Conservation (phyloP, 2,329 filamentous ascomycete genomes). For the Dryadomyces quercivorus region DNA sequence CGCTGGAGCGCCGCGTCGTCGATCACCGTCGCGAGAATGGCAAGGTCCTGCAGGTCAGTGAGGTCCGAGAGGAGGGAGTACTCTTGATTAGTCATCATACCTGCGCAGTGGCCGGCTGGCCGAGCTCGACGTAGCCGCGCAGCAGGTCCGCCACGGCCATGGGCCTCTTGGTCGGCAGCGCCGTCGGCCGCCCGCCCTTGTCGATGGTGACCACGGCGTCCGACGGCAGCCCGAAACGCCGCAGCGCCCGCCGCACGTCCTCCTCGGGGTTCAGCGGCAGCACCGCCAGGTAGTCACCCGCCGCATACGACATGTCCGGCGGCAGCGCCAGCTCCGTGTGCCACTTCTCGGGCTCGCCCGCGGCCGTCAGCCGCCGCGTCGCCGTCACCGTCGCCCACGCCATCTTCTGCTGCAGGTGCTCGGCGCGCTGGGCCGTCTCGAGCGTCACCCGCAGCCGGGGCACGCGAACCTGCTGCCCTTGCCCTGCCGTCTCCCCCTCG, state of each 20-base stretch:
- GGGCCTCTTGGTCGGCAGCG: constrained; percentile 40
- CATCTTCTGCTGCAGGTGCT: constrained; percentile 44
- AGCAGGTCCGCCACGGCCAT: constrained; percentile 53
- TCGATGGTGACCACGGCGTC: constrained; percentile 52
- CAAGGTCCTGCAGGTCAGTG: constrained; percentile 20
- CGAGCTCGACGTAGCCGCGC: constrained; percentile 58
- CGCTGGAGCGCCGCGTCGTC: too few relatives aligned
- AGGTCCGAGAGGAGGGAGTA: background rate
- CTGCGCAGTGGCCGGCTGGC: constrained; percentile 56
- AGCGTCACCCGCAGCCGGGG: constrained; percentile 32
- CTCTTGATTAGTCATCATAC: constrained; percentile 18
- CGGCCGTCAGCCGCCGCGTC: constrained; percentile 34
- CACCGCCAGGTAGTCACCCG: constrained; percentile 65
- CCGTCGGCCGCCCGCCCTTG: constrained; percentile 30
- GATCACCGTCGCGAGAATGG: constrained; percentile 13
- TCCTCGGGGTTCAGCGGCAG: constrained; percentile 56
- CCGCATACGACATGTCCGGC: constrained; percentile 49
- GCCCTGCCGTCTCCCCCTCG: constrained; percentile 13
- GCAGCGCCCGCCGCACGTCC: constrained; percentile 49
- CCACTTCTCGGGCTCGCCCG: constrained; percentile 43
- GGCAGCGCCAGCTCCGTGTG: constrained; percentile 57
- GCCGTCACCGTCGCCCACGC: constrained; percentile 44
- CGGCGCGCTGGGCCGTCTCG: constrained; percentile 25
- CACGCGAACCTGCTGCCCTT: constrained; percentile 12
- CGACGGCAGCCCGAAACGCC: constrained; percentile 53